Base-by-base conservation (phyloP, 306 rosid species). In the barrel medic (Medicago truncatula) region DNA sequence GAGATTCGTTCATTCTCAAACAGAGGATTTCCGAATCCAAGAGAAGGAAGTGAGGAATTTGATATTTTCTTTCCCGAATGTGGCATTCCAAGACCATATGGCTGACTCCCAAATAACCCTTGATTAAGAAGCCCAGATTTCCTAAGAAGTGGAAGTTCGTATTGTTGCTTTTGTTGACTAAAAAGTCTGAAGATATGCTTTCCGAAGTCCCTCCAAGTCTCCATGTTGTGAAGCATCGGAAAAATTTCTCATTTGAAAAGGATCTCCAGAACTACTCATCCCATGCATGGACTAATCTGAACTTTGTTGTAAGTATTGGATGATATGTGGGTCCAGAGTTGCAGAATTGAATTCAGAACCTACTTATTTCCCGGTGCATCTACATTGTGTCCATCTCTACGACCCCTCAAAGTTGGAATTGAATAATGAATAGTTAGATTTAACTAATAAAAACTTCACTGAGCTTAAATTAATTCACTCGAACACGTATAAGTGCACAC, bases 151-250 rank as follows among this genome's bases (percentile, higher is more conserved):
- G 96, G 83, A 82, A 88, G 83, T 72, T 90, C 97, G 54, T 81
- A 86, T 63, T 87, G 97, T 79, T 90, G 93, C 86, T 87, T 92
- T 76, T 83, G n/a, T n/a, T n/a, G n/a, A n/a, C n/a, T n/a, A n/a
- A n/a, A n/a, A n/a, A n/a, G n/a, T n/a, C n/a, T n/a, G n/a, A n/a
- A n/a, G 87, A 82, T 90, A 89, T 66, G 90, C 97, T 65, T 84
- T 86, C 84, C 82, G 93, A 84, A 87, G 73, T 78, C 82, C 93
- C 71, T 92, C 92, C 61, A 86, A 77, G 57, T 90, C 88, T 81
- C 90, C 91, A 70, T 71, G 90, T 46, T 71, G 92, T 41, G 93
- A 53, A 84, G 81, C 73, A 63, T 81, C 87, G 49, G 82, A 65
- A 65, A 81, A 90, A 79, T 78, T 90, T 78, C 89, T 88, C 68